Base-by-base conservation (phyloP, 208 protist species). In the Acanthamoeba royreba region DNA sequence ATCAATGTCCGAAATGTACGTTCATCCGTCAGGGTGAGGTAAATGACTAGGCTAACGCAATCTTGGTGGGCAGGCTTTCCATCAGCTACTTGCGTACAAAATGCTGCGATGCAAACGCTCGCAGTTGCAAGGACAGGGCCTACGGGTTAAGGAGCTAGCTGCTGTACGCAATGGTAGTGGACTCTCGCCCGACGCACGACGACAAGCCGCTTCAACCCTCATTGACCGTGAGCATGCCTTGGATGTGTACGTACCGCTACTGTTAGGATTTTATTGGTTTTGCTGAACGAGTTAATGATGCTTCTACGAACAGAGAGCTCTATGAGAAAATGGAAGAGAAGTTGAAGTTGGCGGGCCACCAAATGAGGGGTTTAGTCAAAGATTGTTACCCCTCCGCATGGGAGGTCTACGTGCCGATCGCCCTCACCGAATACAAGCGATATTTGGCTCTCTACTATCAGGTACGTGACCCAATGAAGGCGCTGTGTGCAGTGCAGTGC, bases 401-500 rank as follows among this genome's bases (percentile, higher is more conserved):
- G 63, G 87, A 92, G 58, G 87, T 92, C 45, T 92, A 92, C 63
- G 87, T 92, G 7, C 87, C 87, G 19, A n/a, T 52, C 61, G 87
- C 87, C 43, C 53, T 92, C 43, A 46, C 87, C 42, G 87, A 92
- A 61, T 92, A 92, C 87, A 92, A 92, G 47, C 52, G 58, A n/a
- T 92, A 79, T 45, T 4, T 92, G 31, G n/a, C 58, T 28, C 61
- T 58, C 42, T 92, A 92, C 42, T 92, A 63, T 31, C 53, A 47
- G 85, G 63, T 77, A 45, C 1, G 0, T 8, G 0, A 31, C n/a
- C n/a, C 63, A 31, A 25, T 55, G 13, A 25, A 19, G n/a, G n/a
- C n/a, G n/a, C n/a, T n/a, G n/a, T n/a, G n/a, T n/a, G n/a, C n/a
- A n/a, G n/a, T n/a, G n/a, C n/a, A n/a, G n/a, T n/a, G n/a, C n/a